Evolutionary conservation across 495 filamentous ascomycete genomes (phyloP), one percentile per base, ranked within the genome.

Genomic region (Xylaria acuta): DNA sequence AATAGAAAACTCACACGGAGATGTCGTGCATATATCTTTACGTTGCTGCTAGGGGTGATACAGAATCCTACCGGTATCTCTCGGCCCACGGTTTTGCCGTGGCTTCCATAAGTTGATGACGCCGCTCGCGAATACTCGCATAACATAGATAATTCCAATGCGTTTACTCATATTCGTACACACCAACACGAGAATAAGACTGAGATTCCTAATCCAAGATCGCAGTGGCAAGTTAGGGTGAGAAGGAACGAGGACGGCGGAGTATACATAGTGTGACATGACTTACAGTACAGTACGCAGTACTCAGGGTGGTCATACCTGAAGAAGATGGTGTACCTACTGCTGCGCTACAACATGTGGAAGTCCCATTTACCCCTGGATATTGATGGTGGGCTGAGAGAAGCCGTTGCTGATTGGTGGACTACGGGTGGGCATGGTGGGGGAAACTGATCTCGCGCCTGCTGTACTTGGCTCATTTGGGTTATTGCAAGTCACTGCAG

Each of bases 321-420:
- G 25, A 54, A 11, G 9, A 12, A 4, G 22, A 27, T 14, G 1
- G 51, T 54, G 9, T 22, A 38, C 20, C 34, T 38, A 38, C 27
- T 36, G 30, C 16, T 36, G 16, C 14, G 3, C 32, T 60, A 22
- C 34, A 40, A 38, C 16, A 25, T 22, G 59, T 14, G 8, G n/a
- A 41, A 22, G 59, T 8, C 25, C 53, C 30, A 59, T 59, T 38
- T 60, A 60, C 58, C 58, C 58, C 58, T 60, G 58, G 58, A 38
- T 60, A 30, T 56, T 22, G n/a, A 1, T 27, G 12, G 51, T 34
- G 56, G 58, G 58, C 34, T 60, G 58, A 60, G 58, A 30, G 12
- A 11, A 11, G 32, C 9, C 34, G 38, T 12, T 60, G n/a, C 32
- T 60, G 58, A 38, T 38, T 60, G 58, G 58, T 25, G 30, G 58